Conservation (phyloP, 371 early-diverging fungal genomes). For the Racocetra persica region DNA sequence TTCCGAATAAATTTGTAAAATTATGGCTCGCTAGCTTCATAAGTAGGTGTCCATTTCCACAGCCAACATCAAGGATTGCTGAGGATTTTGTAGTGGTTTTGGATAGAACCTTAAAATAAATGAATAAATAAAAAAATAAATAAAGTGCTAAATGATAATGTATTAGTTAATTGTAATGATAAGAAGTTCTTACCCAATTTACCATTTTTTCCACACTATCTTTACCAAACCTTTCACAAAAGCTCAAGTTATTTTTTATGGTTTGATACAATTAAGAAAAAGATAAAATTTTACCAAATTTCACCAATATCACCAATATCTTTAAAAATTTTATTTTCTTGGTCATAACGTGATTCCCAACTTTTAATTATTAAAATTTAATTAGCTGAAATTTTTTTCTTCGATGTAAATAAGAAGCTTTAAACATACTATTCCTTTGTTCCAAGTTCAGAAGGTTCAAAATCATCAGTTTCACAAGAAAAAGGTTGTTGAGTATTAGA, state of each 20-base stretch:
- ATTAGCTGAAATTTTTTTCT: too few species aligned
- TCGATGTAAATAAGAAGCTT: too few species aligned
- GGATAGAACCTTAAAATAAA: neutral
- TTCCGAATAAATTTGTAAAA: slow-evolving; percentile 76
- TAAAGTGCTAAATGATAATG: neutral
- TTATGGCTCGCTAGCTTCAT: slow-evolving; percentile 73
- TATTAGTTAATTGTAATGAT: neutral
- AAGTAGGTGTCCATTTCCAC: slow-evolving; percentile 92
- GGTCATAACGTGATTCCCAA: slow-evolving; percentile 86
- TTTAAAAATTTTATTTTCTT: slow-evolving; percentile 80
- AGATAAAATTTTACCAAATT: slow-evolving; percentile 66
- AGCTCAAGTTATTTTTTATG: neutral
- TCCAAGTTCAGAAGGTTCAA: slow-evolving; percentile 78
- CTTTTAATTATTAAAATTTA: too few species aligned
- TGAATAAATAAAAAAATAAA: neutral
- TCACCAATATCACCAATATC: slow-evolving; percentile 90
- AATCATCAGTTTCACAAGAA: slow-evolving; percentile 49
- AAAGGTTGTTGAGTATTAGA: too few species aligned
- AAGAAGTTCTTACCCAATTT: slow-evolving; percentile 73
- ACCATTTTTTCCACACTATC: slow-evolving; percentile 84
- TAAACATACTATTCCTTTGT: slow-evolving; percentile 66
- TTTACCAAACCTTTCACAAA: slow-evolving; percentile 78
- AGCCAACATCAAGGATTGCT: slow-evolving; percentile 84
- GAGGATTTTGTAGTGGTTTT: slow-evolving; percentile 45
- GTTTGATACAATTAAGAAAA: neutral